A percentile compares a stretch with the other conserved stretches of the same genome.
These are phyloP conservation scores for Ophiostoma ulmi DNA, from an alignment of 2,329 filamentous ascomycete genomes.

Conservation along the genomic window DNA sequence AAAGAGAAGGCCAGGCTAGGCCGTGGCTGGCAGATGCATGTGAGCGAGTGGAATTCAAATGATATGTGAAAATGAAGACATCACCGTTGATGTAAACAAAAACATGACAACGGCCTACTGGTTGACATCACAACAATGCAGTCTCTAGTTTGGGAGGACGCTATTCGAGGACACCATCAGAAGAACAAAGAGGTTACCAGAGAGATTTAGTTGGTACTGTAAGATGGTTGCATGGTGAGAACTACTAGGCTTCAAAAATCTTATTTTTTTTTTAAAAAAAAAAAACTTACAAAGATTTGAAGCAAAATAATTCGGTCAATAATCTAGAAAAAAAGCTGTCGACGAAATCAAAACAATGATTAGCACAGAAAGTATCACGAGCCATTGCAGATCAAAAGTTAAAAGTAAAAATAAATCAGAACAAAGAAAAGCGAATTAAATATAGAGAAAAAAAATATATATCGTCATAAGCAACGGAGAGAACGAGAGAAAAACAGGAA, in stretches of 20 bases:
- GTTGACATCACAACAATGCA: slow-evolving; percentile 2
- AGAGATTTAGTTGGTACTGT: neutral
- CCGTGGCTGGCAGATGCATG: neutral
- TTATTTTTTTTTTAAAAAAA: too few species aligned
- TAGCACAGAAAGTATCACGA: neutral
- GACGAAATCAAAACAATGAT: neutral
- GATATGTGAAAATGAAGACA: neutral
- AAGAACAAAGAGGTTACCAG: slow-evolving; percentile 1
- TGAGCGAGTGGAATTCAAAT: neutral
- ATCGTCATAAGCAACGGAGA: neutral
- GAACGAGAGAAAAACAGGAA: neutral
- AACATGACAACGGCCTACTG: neutral
- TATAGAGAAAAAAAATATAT: neutral
- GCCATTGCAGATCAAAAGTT: neutral
- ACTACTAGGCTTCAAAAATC: neutral
- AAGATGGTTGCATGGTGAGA: neutral
- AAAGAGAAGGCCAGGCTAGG: neutral
- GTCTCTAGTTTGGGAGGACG: neutral
- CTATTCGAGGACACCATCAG: neutral
- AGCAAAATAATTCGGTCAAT: neutral
- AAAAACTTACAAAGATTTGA: neutral
- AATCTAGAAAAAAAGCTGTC: neutral
- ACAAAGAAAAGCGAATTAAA: neutral
- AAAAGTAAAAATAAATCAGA: slow-evolving; percentile 4
- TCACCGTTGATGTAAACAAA: neutral